Evolutionary conservation across 2,329 filamentous ascomycete genomes (phyloP).

Genomic region (Stagonosporopsis chrysanthemi): DNA sequence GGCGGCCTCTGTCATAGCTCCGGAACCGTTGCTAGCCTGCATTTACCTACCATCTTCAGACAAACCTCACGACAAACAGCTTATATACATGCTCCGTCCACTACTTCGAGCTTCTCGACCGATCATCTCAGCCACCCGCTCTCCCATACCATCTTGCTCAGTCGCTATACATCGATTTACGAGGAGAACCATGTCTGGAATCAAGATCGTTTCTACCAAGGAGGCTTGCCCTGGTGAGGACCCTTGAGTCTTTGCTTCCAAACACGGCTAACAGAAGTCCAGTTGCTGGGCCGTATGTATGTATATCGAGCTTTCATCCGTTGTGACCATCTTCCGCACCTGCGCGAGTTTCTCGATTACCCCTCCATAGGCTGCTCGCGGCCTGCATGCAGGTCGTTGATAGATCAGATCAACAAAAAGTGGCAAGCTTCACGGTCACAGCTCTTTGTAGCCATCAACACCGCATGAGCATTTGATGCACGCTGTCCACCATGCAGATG

Average conservation of each 20-base stretch:
- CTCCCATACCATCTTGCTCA: not conserved
- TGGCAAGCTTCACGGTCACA: no score
- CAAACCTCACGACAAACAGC: conserved; percentile 15
- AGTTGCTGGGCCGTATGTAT: conserved; percentile 56
- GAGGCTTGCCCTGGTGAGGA: conserved; percentile 55
- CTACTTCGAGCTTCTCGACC: conserved; percentile 7
- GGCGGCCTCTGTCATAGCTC: conserved; percentile 10
- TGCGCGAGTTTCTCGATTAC: not conserved
- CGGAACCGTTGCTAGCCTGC: conserved; percentile 32
- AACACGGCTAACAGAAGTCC: conserved; percentile 19
- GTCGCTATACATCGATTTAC: conserved; percentile 1
- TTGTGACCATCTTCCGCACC: no score
- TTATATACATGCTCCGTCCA: conserved; percentile 12
- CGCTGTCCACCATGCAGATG: not conserved
- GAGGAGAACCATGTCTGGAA: conserved; percentile 50
- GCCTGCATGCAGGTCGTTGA: no score
- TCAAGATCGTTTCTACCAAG: conserved; percentile 53
- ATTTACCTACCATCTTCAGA: conserved; percentile 31
- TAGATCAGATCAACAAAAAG: no score
- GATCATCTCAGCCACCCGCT: not conserved
- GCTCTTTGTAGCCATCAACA: no score
- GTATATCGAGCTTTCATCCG: conserved; percentile 24
- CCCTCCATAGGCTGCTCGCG: not conserved
- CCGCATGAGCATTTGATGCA: no score
- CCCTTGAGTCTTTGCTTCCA: not conserved